phyloP scores from a whole-genome alignment of 2,329 filamentous ascomycete genomes.

The Apiospora kogelbergensis region DNA sequence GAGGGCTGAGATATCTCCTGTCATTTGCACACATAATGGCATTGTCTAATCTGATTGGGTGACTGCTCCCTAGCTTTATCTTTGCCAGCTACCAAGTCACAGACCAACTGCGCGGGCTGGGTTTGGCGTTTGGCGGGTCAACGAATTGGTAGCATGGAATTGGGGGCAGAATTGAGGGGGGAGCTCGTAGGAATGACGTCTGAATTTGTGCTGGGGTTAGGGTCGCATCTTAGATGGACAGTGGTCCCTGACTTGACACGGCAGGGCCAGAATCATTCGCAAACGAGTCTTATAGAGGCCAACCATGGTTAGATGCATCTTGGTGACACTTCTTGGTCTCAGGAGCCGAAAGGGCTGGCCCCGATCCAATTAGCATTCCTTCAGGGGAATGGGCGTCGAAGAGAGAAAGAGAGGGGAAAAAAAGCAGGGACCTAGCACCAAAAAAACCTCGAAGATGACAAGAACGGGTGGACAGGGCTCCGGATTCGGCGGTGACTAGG shows the following conservation, averaged over 20 bases:
- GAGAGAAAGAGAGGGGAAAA: not conserved
- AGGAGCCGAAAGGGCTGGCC: not conserved
- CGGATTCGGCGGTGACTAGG: slow-evolving; percentile 4
- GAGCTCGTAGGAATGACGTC: not conserved
- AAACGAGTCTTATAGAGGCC: not conserved
- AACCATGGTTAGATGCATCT: not conserved
- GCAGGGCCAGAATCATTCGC: not conserved
- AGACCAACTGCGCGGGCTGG: not conserved
- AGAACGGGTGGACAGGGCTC: not conserved
- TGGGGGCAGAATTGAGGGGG: not conserved
- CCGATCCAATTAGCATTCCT: not conserved
- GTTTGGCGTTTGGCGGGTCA: slow-evolving; percentile 3
- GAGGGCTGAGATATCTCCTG: not conserved
- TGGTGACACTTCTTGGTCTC: not conserved
- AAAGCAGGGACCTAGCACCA: not conserved
- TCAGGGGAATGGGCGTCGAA: not conserved
- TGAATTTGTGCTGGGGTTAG: not conserved
- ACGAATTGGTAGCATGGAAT: not conserved
- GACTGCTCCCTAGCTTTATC: not conserved
- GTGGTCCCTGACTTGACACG: not conserved
- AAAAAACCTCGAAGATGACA: not conserved
- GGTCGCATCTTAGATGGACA: not conserved
- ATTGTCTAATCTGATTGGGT: not conserved
- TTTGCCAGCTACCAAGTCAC: not conserved
- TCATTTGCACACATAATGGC: not conserved